Evolutionary conservation across 2,329 filamentous ascomycete species (phyloP), one percentile per base, ranked within the genome.

Genomic region (Parafenestella ontariensis): DNA sequence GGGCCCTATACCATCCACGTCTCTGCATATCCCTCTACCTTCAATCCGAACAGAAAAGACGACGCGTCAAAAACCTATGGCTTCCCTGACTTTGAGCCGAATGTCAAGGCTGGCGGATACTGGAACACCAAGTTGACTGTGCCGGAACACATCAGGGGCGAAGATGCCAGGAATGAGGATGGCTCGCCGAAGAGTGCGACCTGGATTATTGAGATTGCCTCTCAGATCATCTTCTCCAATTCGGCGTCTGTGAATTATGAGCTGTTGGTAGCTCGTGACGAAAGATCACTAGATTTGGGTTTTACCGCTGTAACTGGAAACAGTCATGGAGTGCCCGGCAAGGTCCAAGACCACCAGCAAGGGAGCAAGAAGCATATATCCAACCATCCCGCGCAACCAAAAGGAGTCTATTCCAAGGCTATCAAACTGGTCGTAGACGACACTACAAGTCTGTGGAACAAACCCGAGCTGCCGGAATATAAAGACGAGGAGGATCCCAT

Each of bases 1-100:
- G 95, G 95, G 0, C 95, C 95, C 1, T 99, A 99, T 73, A 96
- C 89, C 0, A 84, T 98, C 33, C 92, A 92, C 68, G 89, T 93
- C 44, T 88, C 93, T 46, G 90, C 92, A 21, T 96, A 96, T 68
- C 92, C 94, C 0, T 83, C 90, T 15, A 86, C 83, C 42, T 98
- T 95, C 79, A 85, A 93, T 68, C 92, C 94, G 1, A 92, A 96
- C 76, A 81, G 83, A 62, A 92, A 91, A 72, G 88, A 90, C 65
- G 85, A 88, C 53, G 82, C 88, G 46, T 84, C 89, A 1, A 84
- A 87, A 47, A 82, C 82, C 47, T 88, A 92, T 78, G 91, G 91
- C 42, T 84, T 89, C 1, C 95, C 95, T 15, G 90, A 96, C 67
- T 99, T 95, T 70, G 95, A 99, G 77, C 94, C 95, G 42, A 94